These are phyloP conservation scores for Carex myosuroides DNA, from an alignment of 176 grass and related monocot genomes.

Conservation along the genomic window DNA sequence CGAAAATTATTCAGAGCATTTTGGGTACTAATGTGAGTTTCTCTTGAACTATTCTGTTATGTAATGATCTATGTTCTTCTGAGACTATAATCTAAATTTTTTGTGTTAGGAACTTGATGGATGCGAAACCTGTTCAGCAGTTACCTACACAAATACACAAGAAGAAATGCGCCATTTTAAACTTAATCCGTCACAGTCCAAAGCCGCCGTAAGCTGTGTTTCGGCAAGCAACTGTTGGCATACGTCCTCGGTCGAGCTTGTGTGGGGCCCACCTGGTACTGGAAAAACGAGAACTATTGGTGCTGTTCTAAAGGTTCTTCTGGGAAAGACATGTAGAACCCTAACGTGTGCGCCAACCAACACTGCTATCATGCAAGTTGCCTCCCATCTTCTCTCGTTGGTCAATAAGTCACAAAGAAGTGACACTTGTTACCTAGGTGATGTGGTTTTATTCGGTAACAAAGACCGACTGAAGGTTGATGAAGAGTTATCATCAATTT, in stretches of 20 bases:
- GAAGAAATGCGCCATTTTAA: slow-evolving; percentile 31
- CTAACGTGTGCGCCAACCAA: slow-evolving; percentile 79
- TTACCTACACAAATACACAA: slow-evolving; percentile 31
- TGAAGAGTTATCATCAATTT: slow-evolving; percentile 43
- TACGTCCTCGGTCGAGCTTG: slow-evolving; percentile 43
- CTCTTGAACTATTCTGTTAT: slow-evolving; percentile 16
- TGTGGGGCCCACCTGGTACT: slow-evolving; percentile 81
- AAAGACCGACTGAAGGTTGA: slow-evolving; percentile 57
- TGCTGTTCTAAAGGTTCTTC: slow-evolving; percentile 46
- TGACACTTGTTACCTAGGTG: slow-evolving; percentile 35
- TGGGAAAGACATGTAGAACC: slow-evolving; percentile 48
- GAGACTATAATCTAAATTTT: slow-evolving; percentile 18
- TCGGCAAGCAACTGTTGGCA: slow-evolving; percentile 37
- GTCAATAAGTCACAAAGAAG: slow-evolving; percentile 26
- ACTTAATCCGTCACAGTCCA: slow-evolving; percentile 55
- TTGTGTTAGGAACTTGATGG: slow-evolving; percentile 33
- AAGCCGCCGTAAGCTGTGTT: slow-evolving; percentile 47
- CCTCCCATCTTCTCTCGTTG: slow-evolving; percentile 55
- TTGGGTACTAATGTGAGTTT: slow-evolving; percentile 56
- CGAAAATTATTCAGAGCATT: slow-evolving; percentile 47
- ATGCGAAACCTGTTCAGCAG: slow-evolving; percentile 34
- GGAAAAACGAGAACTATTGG: slow-evolving; percentile 81
- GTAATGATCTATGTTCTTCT: slow-evolving; percentile 13
- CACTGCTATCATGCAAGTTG: slow-evolving; percentile 69
- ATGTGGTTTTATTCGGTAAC: slow-evolving; percentile 78